Conservation (phyloP, 768 basidiomycete species). For the Mycena sanguinolenta region DNA sequence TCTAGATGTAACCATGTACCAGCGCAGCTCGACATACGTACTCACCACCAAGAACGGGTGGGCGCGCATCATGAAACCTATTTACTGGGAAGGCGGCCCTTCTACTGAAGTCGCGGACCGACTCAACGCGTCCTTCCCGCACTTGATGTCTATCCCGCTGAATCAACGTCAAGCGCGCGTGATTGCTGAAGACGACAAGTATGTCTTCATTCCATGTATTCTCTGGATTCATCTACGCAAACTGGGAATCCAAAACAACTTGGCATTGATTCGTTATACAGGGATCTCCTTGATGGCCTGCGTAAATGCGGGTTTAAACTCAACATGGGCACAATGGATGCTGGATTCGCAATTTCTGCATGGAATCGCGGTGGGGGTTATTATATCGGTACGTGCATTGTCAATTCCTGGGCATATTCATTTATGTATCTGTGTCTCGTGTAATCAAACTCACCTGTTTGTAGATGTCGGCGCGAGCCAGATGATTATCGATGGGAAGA, state of each 20-base stretch:
- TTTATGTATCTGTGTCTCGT: background rate
- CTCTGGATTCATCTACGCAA: background rate
- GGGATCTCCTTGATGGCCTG: conserved; percentile 62
- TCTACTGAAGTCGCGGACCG: conserved; percentile 54
- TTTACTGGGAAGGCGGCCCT: conserved; percentile 55
- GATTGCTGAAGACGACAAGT: conserved; percentile 61
- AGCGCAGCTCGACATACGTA: conserved; percentile 60
- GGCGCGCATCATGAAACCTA: conserved; percentile 11
- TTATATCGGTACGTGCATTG: conserved; percentile 60
- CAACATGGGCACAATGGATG: conserved; percentile 56
- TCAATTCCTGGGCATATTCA: background rate
- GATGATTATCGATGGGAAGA: conserved; percentile 75
- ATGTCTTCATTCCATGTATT: background rate
- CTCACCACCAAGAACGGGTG: conserved; percentile 53
- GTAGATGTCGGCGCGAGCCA: conserved; percentile 73
- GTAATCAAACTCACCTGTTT: background rate
- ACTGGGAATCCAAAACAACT: too few species aligned
- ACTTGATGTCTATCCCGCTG: conserved; percentile 34
- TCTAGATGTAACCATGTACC: conserved; percentile 53
- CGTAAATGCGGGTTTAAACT: conserved; percentile 61
- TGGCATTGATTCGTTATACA: conserved; percentile 26
- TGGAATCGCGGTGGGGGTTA: conserved; percentile 62
- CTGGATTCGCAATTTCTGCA: conserved; percentile 56
- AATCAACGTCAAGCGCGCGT: conserved; percentile 50
- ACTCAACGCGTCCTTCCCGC: conserved; percentile 52